Evolutionary conservation across 148 eudicot genomes (phyloP).

Genomic region (Chenopodium suecicum): DNA sequence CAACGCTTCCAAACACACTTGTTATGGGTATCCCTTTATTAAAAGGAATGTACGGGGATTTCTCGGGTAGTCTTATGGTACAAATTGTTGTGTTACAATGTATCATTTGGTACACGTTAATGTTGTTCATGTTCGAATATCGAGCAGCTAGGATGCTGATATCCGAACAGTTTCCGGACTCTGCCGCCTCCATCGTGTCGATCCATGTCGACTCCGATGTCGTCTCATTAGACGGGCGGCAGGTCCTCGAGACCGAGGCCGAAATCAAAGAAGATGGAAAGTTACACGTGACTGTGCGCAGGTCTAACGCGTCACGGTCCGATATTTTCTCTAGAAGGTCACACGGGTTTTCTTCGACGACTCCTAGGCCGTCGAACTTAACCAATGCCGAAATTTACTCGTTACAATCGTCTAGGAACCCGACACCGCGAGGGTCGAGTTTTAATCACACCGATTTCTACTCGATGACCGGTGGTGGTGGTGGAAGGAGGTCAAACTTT

Average conservation of each 20-base stretch:
- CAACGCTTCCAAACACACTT: conserved; percentile 88
- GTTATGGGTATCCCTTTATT: conserved; percentile 95
- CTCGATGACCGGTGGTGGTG: conserved; percentile 56
- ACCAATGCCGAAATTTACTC: conserved; percentile 95
- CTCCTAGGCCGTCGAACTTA: conserved; percentile 69
- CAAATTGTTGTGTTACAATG: conserved; percentile 91
- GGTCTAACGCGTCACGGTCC: conserved; percentile 74
- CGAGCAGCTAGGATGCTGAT: conserved; percentile 75
- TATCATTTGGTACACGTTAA: conserved; percentile 89
- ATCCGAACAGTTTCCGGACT: conserved; percentile 87
- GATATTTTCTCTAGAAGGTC: conserved; percentile 74
- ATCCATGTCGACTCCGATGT: conserved; percentile 89
- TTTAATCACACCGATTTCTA: conserved; percentile 86
- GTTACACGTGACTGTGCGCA: conserved; percentile 75
- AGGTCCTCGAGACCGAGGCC: conserved; percentile 66
- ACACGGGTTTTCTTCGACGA: conserved; percentile 45
- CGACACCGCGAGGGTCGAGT: conserved; percentile 82
- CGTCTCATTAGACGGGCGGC: conserved; percentile 73
- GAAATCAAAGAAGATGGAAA: conserved; percentile 82
- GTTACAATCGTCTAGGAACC: conserved; percentile 70
- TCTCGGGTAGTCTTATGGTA: conserved; percentile 84
- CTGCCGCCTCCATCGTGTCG: conserved; percentile 83
- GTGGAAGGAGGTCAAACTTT: conserved; percentile 73
- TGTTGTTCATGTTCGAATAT: conserved; percentile 91
- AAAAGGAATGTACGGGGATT: conserved; percentile 90